These are phyloP conservation scores for Cytospora paraplurivora DNA, from an alignment of 2,329 filamentous ascomycete species.

Conservation along the genomic window DNA sequence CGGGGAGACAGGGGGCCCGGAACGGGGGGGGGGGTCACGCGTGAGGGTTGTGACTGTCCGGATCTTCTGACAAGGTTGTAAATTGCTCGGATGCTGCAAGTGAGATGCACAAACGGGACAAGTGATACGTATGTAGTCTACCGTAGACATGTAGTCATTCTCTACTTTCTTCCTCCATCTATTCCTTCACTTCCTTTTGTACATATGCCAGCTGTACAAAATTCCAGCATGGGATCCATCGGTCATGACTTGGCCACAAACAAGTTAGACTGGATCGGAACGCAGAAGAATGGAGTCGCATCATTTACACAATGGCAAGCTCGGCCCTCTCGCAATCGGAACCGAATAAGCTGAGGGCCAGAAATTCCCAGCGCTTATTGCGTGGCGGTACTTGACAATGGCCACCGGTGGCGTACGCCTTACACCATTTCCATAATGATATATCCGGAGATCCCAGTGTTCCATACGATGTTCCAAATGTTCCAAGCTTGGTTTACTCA, in stretches of 20 bases:
- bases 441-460: neutral
- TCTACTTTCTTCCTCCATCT: neutral
- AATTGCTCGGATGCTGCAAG: slow-evolving; percentile 3
- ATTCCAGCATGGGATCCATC: neutral
- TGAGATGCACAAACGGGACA: slow-evolving; percentile 15
- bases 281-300: neutral
- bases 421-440: neutral
- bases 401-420: neutral
- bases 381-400: neutral
- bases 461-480: neutral
- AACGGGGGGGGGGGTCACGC: neutral
- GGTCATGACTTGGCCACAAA: neutral
- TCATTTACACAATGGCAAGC: neutral
- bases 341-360: neutral
- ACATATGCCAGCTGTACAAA: neutral
- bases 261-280: neutral
- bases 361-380: neutral
- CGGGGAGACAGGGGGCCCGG: neutral
- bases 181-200: neutral
- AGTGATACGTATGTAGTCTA: neutral
- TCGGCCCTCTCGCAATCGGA: neutral
- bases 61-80: slow-evolving; percentile 23
- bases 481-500: neutral
- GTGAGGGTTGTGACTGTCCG: slow-evolving; percentile 10
- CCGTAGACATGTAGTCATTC: neutral